Base-by-base conservation (phyloP, 805 yeast genomes). In the Metschnikowia chrysomelidarum region DNA sequence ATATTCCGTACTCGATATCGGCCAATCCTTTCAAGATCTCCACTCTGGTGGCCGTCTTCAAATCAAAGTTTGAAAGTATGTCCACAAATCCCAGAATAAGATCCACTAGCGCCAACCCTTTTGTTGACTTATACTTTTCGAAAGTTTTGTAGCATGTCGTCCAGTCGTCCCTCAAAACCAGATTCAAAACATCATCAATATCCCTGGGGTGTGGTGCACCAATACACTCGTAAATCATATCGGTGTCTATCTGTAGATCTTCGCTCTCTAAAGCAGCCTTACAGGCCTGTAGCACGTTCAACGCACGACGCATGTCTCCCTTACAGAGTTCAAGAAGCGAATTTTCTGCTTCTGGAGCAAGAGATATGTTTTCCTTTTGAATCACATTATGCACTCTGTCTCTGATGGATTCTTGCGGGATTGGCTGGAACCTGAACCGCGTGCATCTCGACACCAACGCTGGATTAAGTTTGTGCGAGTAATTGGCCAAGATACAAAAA, bases 271-370 rank as follows among this genome's bases (percentile, higher is more conserved):
- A 43, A 2, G 95, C 85, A 0, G 96, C 89, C 43, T 83, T 76
- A 59, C 98, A 87, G 0, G 98, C 95, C 61, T 93, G 99, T 39
- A 93, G 62, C 4, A 93, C 96, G 54, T 93, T 93, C 49, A 93
- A 69, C 1, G 95, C 95, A 32, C 86, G 77, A 65, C 99, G 78
- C 98, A 93, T 93, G 60, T 93, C 99, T 34, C 99, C 99, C 39
- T 80, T 76, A n/a, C 93, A 74, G 36, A 93, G 69, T 34, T 65
- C 69, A 38, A 93, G 66, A 30, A 93, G 64, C 2, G 96, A 79
- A 0, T 62, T 59, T 27, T 74, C 64, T 0, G 95, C 97, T 1
- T 69, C 78, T 0, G 69, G 60, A 0, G 69, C 53, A 7, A 93
- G 66, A 4, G 68, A 61, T 30, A 93, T 63, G 1, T 76, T 59